Base-by-base conservation (phyloP, 1,284 basidiomycete genomes). In the Takashimella tepidaria region DNA sequence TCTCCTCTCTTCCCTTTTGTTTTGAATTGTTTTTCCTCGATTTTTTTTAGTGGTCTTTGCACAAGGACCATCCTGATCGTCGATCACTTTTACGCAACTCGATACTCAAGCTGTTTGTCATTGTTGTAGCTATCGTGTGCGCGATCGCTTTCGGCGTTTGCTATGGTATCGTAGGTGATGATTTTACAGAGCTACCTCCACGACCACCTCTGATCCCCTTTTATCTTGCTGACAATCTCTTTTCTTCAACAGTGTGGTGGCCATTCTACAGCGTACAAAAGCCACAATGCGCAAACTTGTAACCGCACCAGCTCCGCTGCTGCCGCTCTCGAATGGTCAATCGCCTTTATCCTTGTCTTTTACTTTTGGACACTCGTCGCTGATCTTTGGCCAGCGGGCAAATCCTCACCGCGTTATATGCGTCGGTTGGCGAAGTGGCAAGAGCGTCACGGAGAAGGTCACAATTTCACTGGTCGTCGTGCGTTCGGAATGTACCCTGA, bases 111-210 rank as follows among this genome's bases (percentile, higher is more conserved):
- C 60, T 78, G 16, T 37, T 73, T 43, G 66, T 81, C 45, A 73
- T 80, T 6, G 37, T 56, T 5, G 1, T 75, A 1, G 79, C 79
- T 3, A 66, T 80, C 23, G 56, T 57, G 0, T 65, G 68, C 25
- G 78, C 79, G 4, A 75, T 81, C 52, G 64, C 66, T 0, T 81
- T 81, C 48, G 77, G 68, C n/a, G 67, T 63, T 0, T 70, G 70
- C 8, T 80, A 80, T 50, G 64, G 49, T 13, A 52, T 67, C 8
- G 68, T 70, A 47, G 57, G 69, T 66, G n/a, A n/a, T n/a, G n/a
- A n/a, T n/a, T n/a, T n/a, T n/a, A n/a, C n/a, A n/a, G n/a, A n/a
- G 21, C 20, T 31, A 0, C 1, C 31, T 47, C 10, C 31, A 22
- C n/a, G n/a, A n/a, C n/a, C n/a, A n/a, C n/a, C n/a, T n/a, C n/a